Evolutionary conservation across 352 stramenopile genomes (phyloP).

Genomic region (Pythium folliculosum): DNA sequence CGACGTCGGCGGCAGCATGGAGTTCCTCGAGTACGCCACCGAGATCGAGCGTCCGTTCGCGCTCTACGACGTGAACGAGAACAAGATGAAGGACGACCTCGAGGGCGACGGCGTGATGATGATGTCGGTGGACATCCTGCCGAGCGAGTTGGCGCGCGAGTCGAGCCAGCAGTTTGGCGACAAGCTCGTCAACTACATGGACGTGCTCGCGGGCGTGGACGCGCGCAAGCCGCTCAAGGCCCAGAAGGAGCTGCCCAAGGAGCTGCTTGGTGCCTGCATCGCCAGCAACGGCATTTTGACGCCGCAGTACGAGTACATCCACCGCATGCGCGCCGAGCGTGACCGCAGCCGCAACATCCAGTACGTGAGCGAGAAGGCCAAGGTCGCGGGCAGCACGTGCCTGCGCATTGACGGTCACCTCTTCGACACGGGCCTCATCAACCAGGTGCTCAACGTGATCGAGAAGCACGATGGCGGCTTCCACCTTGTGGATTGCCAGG

Average conservation of each 20-base stretch:
- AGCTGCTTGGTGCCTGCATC: constrained; percentile 91
- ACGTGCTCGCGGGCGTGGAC: constrained; percentile 53
- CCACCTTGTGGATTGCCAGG: constrained; percentile 90
- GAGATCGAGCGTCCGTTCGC: constrained; percentile 95
- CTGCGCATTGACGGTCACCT: constrained; percentile 91
- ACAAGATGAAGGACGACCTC: constrained; percentile 71
- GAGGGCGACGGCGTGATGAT: constrained; percentile 88
- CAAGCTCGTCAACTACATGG: constrained; percentile 87
- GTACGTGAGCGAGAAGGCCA: constrained; percentile 68
- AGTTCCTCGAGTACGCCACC: constrained; percentile 93
- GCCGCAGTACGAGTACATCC: constrained; percentile 91
- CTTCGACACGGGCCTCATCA: constrained; percentile 97
- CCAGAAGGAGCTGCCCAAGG: constrained; percentile 63
- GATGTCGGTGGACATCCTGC: constrained; percentile 96
- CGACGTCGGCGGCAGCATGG: constrained; percentile 93
- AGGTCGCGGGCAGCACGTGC: constrained; percentile 78
- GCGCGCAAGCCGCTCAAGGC: constrained; percentile 52
- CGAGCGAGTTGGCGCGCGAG: constrained; percentile 93
- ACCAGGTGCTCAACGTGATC: constrained; percentile 94
- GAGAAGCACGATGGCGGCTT: constrained; percentile 89
- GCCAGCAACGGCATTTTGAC: constrained; percentile 86
- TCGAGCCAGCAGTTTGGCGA: constrained; percentile 96
- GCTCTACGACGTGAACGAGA: constrained; percentile 81
- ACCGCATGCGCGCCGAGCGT: constrained; percentile 85
- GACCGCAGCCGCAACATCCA: constrained; percentile 68